These are phyloP conservation scores for Boletus eberwhitei DNA, from an alignment of 768 basidiomycete species.

Conservation along the genomic window DNA sequence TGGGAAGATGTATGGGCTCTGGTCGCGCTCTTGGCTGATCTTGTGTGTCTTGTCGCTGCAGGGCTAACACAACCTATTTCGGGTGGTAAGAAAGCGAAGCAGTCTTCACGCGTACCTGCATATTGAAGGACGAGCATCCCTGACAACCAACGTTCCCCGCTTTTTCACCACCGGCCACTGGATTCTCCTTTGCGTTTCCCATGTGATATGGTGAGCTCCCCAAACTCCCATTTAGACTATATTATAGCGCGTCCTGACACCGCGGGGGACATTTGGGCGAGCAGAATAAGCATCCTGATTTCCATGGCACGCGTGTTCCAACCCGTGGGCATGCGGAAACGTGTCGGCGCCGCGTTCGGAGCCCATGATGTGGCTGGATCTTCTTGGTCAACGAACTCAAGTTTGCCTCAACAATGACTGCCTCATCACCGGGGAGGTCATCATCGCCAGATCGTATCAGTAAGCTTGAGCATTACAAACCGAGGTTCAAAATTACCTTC, in stretches of 20 bases:
- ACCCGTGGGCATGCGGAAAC: not conserved
- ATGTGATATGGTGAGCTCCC: constrained; percentile 1
- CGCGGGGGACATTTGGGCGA: not conserved
- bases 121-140: not conserved
- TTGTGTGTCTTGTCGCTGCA: not conserved
- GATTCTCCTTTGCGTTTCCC: not conserved
- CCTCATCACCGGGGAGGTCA: not conserved
- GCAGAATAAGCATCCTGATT: not conserved
- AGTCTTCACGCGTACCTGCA: not conserved
- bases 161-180: not conserved
- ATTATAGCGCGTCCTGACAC: not conserved
- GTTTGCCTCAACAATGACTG: not conserved
- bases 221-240: not conserved
- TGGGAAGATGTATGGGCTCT: constrained; percentile 1
- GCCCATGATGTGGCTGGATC: not conserved
- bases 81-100: not conserved
- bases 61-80: not conserved
- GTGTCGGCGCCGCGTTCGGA: not conserved
- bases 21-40: not conserved
- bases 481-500: not conserved
- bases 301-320: not conserved
- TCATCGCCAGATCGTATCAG: not conserved
- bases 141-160: not conserved
- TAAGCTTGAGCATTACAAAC: not conserved
- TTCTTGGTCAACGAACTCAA: not conserved